These are phyloP conservation scores for Aureobasidium vineae DNA, from an alignment of 2,329 filamentous ascomycete species.

Conservation along the genomic window DNA sequence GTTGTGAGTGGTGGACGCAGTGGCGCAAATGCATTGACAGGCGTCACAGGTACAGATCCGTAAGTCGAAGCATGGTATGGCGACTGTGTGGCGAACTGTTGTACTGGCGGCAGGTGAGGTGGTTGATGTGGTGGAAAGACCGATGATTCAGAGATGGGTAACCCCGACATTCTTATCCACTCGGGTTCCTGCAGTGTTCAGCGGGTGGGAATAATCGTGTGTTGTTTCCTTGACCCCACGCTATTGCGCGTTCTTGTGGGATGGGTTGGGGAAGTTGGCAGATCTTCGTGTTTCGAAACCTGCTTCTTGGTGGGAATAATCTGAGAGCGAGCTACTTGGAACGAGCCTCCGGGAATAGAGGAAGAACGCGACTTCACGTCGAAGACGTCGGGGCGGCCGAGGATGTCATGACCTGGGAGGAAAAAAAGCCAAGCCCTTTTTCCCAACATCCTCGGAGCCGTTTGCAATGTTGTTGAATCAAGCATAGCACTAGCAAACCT, in stretches of 20 bases:
- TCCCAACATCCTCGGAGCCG: constrained; percentile 18
- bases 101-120: constrained; percentile 7
- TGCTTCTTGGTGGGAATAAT: constrained; percentile 22
- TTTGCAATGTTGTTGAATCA: constrained; percentile 20
- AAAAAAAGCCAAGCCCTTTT: constrained; percentile 25
- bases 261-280: neutral
- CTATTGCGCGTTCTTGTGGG: constrained; percentile 10
- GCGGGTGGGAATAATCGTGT: neutral
- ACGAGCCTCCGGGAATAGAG: constrained; percentile 19
- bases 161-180: constrained; percentile 11
- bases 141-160: constrained; percentile 8
- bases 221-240: constrained; percentile 1
- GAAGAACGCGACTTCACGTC: constrained; percentile 7
- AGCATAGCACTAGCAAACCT: constrained; percentile 20
- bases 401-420: constrained; percentile 12
- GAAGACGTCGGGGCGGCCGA: constrained; percentile 13
- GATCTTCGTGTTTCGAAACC: constrained; percentile 14
- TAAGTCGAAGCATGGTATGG: constrained; percentile 13
- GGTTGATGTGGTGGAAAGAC: constrained; percentile 10
- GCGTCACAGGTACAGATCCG: constrained; percentile 20
- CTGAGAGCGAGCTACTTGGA: neutral
- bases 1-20: neutral
- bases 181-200: constrained; percentile 18
- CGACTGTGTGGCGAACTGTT: constrained; percentile 11
- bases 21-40: constrained; percentile 22